Evolutionary conservation across 1,284 basidiomycete species (phyloP).

Genomic region (Austroboletus niveus): DNA sequence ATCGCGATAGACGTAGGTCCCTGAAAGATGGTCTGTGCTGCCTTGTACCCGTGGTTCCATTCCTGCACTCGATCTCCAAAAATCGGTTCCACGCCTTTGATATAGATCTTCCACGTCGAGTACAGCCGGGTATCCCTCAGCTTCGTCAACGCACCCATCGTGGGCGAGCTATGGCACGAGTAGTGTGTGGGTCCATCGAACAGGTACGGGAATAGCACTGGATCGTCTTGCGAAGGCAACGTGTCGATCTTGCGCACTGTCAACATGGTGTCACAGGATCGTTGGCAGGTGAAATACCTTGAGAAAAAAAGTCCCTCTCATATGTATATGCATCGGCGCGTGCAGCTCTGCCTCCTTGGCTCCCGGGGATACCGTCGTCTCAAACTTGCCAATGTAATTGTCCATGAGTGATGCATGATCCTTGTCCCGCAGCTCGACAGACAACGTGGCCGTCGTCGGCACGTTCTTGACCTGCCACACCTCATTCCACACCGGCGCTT

Average conservation of each 20-base stretch:
- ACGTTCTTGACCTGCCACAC: constrained; percentile 70
- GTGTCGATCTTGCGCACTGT: constrained; percentile 40
- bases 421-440: constrained; percentile 63
- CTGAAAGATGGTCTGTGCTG: constrained; percentile 68
- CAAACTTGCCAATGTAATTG: constrained; percentile 65
- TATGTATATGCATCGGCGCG: constrained; percentile 45
- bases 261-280: constrained; percentile 2
- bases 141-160: constrained; percentile 59
- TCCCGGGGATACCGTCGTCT: constrained; percentile 50
- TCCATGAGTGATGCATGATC: constrained; percentile 58
- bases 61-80: constrained; percentile 59
- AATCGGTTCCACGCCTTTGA: constrained; percentile 57
- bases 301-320: constrained; percentile 64
- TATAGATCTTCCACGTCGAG: constrained; percentile 76
- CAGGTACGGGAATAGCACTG: constrained; percentile 48
- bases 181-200: constrained; percentile 75
- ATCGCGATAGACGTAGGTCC: constrained; percentile 60
- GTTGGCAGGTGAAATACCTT: constrained; percentile 42
- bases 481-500: constrained; percentile 73
- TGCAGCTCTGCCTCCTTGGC: constrained; percentile 61
- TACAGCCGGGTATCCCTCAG: constrained; percentile 65
- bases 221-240: constrained; percentile 37
- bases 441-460: constrained; percentile 54
- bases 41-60: constrained; percentile 66
- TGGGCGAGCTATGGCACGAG: constrained; percentile 67